A percentile compares a stretch with the other conserved stretches of the same genome.
phyloP scores from a whole-genome alignment of 2,329 filamentous ascomycete genomes.

The Aspergillus novoparasiticus region DNA sequence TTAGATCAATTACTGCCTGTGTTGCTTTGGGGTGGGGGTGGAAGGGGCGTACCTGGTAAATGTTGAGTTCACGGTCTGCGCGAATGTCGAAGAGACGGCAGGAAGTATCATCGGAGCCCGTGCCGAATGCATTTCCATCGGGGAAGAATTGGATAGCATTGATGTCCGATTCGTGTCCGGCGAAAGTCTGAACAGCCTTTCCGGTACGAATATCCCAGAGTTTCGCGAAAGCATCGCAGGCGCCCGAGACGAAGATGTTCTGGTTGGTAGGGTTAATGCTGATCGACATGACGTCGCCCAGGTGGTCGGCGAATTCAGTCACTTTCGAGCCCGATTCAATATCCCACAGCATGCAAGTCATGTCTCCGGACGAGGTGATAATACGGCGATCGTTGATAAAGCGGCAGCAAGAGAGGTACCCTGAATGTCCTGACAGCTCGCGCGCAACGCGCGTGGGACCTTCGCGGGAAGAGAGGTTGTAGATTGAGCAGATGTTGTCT shows the following conservation, averaged over 20 bases:
- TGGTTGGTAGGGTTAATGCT: slow-evolving; percentile 99
- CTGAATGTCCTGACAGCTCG: slow-evolving; percentile 94
- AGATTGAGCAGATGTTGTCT: slow-evolving; percentile 99
- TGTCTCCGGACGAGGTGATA: slow-evolving; percentile 95
- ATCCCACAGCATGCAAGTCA: slow-evolving; percentile 99
- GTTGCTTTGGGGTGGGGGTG: slow-evolving; percentile 2
- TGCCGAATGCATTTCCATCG: slow-evolving; percentile 97
- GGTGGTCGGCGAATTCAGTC: slow-evolving; percentile 95
- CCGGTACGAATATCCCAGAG: slow-evolving; percentile 98
- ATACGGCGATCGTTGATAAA: slow-evolving; percentile 99
- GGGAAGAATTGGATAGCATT: slow-evolving; percentile 99
- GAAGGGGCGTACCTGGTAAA: slow-evolving; percentile 60
- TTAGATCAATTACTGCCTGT: neutral
- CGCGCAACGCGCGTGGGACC: slow-evolving; percentile 95
- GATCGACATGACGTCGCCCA: slow-evolving; percentile 99
- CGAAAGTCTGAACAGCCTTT: slow-evolving; percentile 98
- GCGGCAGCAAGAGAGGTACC: slow-evolving; percentile 96
- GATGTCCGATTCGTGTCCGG: slow-evolving; percentile 97
- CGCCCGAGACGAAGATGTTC: slow-evolving; percentile 99
- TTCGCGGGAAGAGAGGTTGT: slow-evolving; percentile 95
- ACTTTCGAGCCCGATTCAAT: slow-evolving; percentile 97
- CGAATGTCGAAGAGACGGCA: slow-evolving; percentile 98
- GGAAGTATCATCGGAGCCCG: slow-evolving; percentile 94
- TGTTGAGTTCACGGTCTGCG: slow-evolving; percentile 78
- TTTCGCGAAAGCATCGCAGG: slow-evolving; percentile 97